Evolutionary conservation across 208 protist genomes (phyloP).

Genomic region (Naegleria lovaniensis): DNA sequence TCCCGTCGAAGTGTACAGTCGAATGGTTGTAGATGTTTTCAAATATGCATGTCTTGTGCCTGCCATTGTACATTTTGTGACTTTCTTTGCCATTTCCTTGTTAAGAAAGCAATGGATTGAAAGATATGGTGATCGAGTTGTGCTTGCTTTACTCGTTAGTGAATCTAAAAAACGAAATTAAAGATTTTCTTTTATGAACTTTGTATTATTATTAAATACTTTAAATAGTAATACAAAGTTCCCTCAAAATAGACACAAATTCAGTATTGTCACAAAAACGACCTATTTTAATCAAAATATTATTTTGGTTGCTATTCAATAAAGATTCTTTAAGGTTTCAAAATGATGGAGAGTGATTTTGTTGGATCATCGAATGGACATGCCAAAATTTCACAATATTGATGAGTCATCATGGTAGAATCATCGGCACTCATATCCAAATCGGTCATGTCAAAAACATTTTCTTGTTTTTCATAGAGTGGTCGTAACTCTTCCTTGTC

Average conservation of each 20-base stretch:
- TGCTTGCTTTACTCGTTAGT: too few relatives aligned
- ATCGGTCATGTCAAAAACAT: background rate
- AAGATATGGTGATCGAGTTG: background rate
- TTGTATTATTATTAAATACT: too few relatives aligned
- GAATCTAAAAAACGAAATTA: too few relatives aligned
- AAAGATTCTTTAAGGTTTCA: background rate
- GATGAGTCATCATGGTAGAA: background rate
- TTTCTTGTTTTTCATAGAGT: background rate
- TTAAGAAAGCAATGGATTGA: background rate
- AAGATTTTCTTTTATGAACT: too few relatives aligned
- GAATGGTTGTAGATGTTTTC: background rate
- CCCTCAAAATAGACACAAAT: too few relatives aligned
- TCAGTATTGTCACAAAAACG: too few relatives aligned
- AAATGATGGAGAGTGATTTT: background rate
- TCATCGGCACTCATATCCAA: background rate
- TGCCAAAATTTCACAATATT: background rate
- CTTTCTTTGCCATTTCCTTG: background rate
- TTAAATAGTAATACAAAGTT: too few relatives aligned
- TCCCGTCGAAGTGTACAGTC: background rate
- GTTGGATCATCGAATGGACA: background rate
- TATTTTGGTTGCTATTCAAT: too few relatives aligned
- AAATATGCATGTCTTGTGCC: background rate
- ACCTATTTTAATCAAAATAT: too few relatives aligned
- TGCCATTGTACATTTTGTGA: background rate
- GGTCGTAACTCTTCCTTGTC: background rate